Percentiles rank a stretch among this genome's conserved stretches.
phyloP scores from a whole-genome alignment of 2,329 filamentous ascomycete genomes.

The Lachnellula willkommii region DNA sequence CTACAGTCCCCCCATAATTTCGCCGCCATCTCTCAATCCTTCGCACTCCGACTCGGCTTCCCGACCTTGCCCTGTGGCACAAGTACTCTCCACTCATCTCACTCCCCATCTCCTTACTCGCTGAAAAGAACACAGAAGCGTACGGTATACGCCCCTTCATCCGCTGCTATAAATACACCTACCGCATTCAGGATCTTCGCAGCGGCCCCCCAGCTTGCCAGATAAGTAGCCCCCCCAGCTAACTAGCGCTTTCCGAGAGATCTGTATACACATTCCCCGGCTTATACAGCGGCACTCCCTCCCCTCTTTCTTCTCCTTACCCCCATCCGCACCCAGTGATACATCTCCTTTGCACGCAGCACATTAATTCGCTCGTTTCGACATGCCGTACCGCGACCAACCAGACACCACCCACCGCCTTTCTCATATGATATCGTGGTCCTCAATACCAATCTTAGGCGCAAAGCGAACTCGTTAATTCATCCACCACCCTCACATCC shows the following conservation, averaged over 20 bases:
- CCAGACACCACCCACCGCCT: background rate
- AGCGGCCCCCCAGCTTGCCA: background rate
- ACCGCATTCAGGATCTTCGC: background rate
- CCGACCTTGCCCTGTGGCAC: constrained; percentile 1
- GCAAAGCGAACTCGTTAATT: too few species aligned
- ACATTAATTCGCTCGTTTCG: constrained; percentile 18
- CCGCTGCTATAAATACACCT: background rate
- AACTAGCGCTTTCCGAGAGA: background rate
- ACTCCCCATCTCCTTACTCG: constrained; percentile 4
- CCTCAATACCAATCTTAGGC: too few species aligned
- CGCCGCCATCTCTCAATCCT: constrained; percentile 1
- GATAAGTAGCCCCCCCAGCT: background rate
- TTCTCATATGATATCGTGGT: constrained; percentile 4
- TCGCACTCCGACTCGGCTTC: constrained; percentile 1
- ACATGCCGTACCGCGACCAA: constrained; percentile 14
- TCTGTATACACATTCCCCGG: too few species aligned
- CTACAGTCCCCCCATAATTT: constrained; percentile 23
- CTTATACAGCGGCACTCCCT: constrained; percentile 3
- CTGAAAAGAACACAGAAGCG: constrained; percentile 7
- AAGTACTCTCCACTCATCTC: constrained; percentile 9
- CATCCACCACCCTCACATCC: too few species aligned
- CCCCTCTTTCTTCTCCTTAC: constrained; percentile 19
- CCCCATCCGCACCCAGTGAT: background rate
- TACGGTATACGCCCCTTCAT: constrained; percentile 1
- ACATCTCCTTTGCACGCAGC: constrained; percentile 11